Percentiles rank a stretch among this genome's conserved stretches.
Evolutionary conservation across 1,284 basidiomycete species (phyloP).

Genomic region (Trametes pubescens): DNA sequence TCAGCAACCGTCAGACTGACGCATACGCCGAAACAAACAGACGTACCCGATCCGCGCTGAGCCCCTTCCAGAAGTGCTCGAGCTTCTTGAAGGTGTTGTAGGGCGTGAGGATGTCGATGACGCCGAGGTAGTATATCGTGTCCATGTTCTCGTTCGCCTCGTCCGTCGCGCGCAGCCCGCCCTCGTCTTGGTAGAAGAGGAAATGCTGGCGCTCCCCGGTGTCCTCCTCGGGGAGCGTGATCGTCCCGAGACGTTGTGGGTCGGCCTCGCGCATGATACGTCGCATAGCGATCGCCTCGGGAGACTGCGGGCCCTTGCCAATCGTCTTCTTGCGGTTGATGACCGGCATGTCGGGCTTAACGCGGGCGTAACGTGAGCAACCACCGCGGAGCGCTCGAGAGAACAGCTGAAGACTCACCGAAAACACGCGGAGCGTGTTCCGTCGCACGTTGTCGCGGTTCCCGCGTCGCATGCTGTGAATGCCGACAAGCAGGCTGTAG

Average conservation of each 20-base stretch:
- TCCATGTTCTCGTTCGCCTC: constrained; percentile 80
- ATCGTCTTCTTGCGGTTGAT: constrained; percentile 65
- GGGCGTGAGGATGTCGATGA: constrained; percentile 95
- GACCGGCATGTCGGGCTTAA: constrained; percentile 69
- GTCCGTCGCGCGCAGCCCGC: constrained; percentile 90
- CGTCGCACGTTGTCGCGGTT: constrained; percentile 92
- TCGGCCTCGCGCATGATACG: constrained; percentile 88
- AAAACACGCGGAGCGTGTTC: constrained; percentile 92
- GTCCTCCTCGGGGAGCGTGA: constrained; percentile 76
- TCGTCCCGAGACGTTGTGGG: constrained; percentile 74
- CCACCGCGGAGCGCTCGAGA: not conserved
- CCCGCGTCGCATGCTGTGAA: constrained; percentile 91
- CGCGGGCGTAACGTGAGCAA: constrained; percentile 15
- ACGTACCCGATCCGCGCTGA: constrained; percentile 86
- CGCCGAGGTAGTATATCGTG: constrained; percentile 92
- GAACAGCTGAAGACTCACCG: constrained; percentile 60
- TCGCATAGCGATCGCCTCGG: constrained; percentile 84
- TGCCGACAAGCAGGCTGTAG: constrained; percentile 93
- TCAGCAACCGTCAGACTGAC: constrained; percentile 17
- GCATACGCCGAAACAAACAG: constrained; percentile 1
- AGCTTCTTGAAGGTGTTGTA: constrained; percentile 83
- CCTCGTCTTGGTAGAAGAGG: constrained; percentile 97
- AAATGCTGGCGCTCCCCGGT: constrained; percentile 84
- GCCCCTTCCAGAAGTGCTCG: constrained; percentile 94
- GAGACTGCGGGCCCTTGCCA: constrained; percentile 61